phyloP scores from a whole-genome alignment of 208 protist genomes.

The Phytomonas serpens region DNA sequence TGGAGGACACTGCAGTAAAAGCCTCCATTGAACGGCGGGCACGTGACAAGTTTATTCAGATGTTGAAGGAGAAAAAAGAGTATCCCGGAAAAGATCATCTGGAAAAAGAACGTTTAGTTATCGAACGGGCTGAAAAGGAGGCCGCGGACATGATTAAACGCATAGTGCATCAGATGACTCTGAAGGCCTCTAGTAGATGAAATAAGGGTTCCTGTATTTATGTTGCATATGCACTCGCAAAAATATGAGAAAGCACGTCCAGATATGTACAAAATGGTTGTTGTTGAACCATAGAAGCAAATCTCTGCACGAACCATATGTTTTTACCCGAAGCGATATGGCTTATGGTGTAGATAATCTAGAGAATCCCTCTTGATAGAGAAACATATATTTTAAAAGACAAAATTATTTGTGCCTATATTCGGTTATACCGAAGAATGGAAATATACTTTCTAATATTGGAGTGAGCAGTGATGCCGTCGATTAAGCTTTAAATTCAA shows the following conservation, averaged over 20 bases:
- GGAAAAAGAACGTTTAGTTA: constrained; percentile 47
- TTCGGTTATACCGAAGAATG: not conserved
- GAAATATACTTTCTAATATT: not conserved
- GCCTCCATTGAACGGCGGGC: constrained; percentile 60
- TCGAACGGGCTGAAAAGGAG: constrained; percentile 62
- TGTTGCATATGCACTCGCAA: not conserved
- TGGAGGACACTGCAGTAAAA: constrained; percentile 47
- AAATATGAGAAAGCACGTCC: not conserved
- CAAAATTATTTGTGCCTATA: not conserved
- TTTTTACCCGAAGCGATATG: not conserved
- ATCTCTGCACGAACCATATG: not conserved
- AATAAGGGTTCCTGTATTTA: not conserved
- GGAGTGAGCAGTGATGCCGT: not conserved
- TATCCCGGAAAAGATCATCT: constrained; percentile 16
- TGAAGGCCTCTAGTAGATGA: not conserved
- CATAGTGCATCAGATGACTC: constrained; percentile 66
- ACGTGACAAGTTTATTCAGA: constrained; percentile 25
- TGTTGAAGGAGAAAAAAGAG: constrained; percentile 11
- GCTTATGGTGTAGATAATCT: not conserved
- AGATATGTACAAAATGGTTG: not conserved
- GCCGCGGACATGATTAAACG: constrained; percentile 60
- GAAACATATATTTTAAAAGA: not conserved
- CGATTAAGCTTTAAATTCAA: not conserved
- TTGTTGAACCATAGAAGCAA: not conserved
- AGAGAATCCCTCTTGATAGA: not conserved